Conservation (phyloP, 306 rosid genomes). For the Sechiopsis laciniata region DNA sequence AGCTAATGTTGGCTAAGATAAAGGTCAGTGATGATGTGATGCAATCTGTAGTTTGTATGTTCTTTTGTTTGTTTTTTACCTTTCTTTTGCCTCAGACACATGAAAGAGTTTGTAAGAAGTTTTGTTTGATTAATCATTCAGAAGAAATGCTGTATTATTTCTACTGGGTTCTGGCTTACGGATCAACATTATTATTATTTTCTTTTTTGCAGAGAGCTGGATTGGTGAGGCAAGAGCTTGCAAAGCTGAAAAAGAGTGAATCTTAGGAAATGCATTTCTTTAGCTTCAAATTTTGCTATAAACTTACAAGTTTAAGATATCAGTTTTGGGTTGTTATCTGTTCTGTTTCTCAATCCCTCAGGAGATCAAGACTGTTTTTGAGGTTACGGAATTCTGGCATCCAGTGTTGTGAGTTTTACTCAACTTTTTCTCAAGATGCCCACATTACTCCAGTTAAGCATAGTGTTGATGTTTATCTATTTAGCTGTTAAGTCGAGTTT, state of each 20-base stretch:
- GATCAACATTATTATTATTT: not conserved
- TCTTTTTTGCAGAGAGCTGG: constrained; percentile 63
- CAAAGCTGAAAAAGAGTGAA: constrained; percentile 60
- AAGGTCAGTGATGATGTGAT: constrained; percentile 26
- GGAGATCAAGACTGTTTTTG: not conserved
- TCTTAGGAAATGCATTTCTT: constrained; percentile 27
- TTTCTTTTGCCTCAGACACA: not conserved
- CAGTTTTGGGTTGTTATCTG: not conserved
- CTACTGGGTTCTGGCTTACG: not conserved
- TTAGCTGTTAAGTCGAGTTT: not conserved
- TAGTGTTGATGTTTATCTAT: constrained; percentile 10
- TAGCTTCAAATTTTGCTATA: constrained; percentile 7
- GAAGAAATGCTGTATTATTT: not conserved
- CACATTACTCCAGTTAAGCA: constrained; percentile 12
- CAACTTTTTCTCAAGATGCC: not conserved
- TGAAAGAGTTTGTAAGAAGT: not conserved
- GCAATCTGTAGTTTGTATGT: not conserved
- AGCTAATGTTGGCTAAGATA: constrained; percentile 52
- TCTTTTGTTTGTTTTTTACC: not conserved
- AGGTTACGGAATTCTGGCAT: constrained; percentile 11
- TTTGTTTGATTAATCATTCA: not conserved
- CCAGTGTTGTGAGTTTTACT: not conserved
- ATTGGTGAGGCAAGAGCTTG: constrained; percentile 74
- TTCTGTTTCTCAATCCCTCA: not conserved
- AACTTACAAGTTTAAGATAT: not conserved